Evolutionary conservation across 805 yeast genomes (phyloP).

Genomic region (Spathaspora passalidarum): DNA sequence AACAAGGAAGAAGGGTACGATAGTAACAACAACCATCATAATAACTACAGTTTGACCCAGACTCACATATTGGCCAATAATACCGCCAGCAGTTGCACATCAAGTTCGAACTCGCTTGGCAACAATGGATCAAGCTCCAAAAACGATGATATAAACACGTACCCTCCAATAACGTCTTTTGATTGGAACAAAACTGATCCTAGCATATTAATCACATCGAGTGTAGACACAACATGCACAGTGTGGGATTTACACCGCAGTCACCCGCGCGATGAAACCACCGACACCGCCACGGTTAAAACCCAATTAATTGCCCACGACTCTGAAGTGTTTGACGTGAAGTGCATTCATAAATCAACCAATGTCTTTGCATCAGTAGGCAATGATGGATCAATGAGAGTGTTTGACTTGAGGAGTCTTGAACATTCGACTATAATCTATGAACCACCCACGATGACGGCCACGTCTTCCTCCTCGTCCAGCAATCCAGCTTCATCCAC

Average conservation of each 20-base stretch:
- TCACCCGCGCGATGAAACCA: constrained; percentile 8
- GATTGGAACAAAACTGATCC: constrained; percentile 86
- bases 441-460: constrained; percentile 53
- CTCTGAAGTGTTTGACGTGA: constrained; percentile 89
- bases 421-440: constrained; percentile 95
- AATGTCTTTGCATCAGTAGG: constrained; percentile 89
- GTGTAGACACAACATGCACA: constrained; percentile 96
- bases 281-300: constrained; percentile 63
- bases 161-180: constrained; percentile 90
- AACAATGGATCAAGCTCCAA: constrained; percentile 3
- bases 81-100: constrained; percentile 19
- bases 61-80: constrained; percentile 41
- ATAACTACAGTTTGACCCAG: constrained; percentile 32
- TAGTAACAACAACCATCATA: background rate
- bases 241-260: constrained; percentile 75
- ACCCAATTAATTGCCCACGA: constrained; percentile 97
- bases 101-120: constrained; percentile 6
- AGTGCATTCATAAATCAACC: constrained; percentile 70
- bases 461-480: constrained; percentile 3
- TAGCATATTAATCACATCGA: constrained; percentile 71
- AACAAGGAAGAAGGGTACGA: constrained; percentile 45
- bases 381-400: constrained; percentile 90
- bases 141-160: constrained; percentile 41
- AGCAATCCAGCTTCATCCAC: background rate
- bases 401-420: constrained; percentile 82